phyloP scores from a whole-genome alignment of 768 basidiomycete genomes.

The Candolleomyces eurysporus region DNA sequence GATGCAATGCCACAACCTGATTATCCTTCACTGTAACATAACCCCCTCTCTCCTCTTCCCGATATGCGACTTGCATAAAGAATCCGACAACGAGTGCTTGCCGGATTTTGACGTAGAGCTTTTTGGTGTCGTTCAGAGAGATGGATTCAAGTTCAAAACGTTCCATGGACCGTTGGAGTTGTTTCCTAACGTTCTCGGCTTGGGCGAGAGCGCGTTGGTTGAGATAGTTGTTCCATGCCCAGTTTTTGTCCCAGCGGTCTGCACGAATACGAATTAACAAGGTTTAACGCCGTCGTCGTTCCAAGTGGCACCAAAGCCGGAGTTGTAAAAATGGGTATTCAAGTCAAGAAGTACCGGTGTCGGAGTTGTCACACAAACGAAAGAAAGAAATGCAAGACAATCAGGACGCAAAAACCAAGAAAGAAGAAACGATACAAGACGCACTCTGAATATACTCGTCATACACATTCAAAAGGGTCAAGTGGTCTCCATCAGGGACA shows the following conservation, averaged over 20 bases:
- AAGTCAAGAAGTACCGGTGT: too few species aligned
- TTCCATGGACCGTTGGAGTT: constrained; percentile 91
- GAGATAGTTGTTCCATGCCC: constrained; percentile 91
- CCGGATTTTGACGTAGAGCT: constrained; percentile 72
- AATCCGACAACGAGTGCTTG: constrained; percentile 88
- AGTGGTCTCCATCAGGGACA: constrained; percentile 95
- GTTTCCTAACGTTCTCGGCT: constrained; percentile 90
- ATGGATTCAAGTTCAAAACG: constrained; percentile 78
- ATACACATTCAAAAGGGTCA: constrained; percentile 93
- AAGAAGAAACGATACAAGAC: constrained; percentile 19
- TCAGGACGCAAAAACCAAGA: background rate
- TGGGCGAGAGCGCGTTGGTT: constrained; percentile 80
- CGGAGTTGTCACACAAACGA: too few species aligned
- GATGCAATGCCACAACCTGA: constrained; percentile 79
- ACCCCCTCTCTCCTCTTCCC: constrained; percentile 84
- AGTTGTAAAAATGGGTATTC: too few species aligned
- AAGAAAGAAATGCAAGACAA: background rate
- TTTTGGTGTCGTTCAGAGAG: constrained; percentile 64
- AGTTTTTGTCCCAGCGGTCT: constrained; percentile 80
- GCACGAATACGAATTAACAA: too few species aligned
- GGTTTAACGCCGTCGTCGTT: too few species aligned
- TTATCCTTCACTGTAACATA: constrained; percentile 96
- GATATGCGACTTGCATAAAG: constrained; percentile 98
- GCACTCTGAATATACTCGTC: constrained; percentile 85
- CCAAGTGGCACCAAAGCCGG: too few species aligned